Percentiles rank a stretch among this genome's conserved stretches.
Evolutionary conservation across 2,329 filamentous ascomycete species (phyloP).

Genomic region (Ceratocystis papillata): DNA sequence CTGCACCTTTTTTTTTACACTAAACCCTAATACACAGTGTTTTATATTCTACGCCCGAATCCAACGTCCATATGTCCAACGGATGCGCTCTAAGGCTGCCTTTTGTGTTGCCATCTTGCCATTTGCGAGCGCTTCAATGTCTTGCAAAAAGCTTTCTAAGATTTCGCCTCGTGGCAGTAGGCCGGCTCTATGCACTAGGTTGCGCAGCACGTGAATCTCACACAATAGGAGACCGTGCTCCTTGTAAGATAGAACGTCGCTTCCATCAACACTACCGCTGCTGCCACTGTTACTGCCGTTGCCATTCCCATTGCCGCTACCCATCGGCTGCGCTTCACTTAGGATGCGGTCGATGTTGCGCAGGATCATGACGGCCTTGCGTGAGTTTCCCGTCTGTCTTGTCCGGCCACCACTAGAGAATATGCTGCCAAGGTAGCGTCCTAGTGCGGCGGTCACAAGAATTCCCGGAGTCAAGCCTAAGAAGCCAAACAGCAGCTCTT

Average conservation of each 20-base stretch:
- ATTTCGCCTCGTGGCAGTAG: constrained; percentile 61
- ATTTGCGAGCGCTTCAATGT: constrained; percentile 76
- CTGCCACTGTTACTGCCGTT: not conserved
- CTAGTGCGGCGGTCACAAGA: constrained; percentile 66
- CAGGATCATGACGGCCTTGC: constrained; percentile 64
- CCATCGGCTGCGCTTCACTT: constrained; percentile 53
- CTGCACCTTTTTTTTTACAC: not conserved
- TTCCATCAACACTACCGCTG: constrained; percentile 28
- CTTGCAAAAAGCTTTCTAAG: constrained; percentile 76
- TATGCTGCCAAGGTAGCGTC: constrained; percentile 58
- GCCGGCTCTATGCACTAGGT: constrained; percentile 43
- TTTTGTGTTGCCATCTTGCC: constrained; percentile 68
- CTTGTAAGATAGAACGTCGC: constrained; percentile 73
- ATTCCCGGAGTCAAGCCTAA: constrained; percentile 86
- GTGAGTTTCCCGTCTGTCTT: constrained; percentile 52
- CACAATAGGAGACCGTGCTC: constrained; percentile 84
- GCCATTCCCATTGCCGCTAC: not conserved
- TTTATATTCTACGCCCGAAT: constrained; percentile 31
- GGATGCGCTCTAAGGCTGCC: constrained; percentile 68
- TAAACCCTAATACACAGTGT: not conserved
- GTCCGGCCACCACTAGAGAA: constrained; percentile 54
- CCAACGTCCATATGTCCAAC: constrained; percentile 85
- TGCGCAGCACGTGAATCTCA: constrained; percentile 74
- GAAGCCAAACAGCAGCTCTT: constrained; percentile 96
- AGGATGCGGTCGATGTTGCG: constrained; percentile 80